Percentiles rank a stretch among this genome's conserved stretches.
phyloP scores from a whole-genome alignment of 2,329 filamentous ascomycete genomes.

The Alternaria solani region DNA sequence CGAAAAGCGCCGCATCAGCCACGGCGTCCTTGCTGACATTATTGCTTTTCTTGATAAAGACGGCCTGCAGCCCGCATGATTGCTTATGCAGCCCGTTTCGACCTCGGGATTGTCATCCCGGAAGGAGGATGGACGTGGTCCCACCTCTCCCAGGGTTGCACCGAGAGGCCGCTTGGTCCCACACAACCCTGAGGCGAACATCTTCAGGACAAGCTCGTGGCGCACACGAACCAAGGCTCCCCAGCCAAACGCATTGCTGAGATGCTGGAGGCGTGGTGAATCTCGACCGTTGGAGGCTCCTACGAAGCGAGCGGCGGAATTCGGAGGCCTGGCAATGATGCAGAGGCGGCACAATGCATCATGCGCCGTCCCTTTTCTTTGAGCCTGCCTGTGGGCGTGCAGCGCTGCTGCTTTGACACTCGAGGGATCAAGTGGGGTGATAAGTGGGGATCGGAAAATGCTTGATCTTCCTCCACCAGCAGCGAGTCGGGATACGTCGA shows the following conservation, averaged over 20 bases:
- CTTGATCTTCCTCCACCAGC: slow-evolving; percentile 16
- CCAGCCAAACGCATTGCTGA: neutral
- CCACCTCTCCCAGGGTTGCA: slow-evolving; percentile 18
- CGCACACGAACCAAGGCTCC: slow-evolving; percentile 8
- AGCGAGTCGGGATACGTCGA: slow-evolving; percentile 7
- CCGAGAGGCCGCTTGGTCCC: slow-evolving; percentile 15
- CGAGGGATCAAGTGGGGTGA: slow-evolving; percentile 10
- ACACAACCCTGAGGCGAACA: slow-evolving; percentile 11
- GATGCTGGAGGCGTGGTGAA: neutral
- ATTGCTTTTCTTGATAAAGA: slow-evolving; percentile 11
- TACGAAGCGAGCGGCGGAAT: slow-evolving; percentile 8
- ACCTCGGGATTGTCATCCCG: slow-evolving; percentile 16
- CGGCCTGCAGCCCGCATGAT: slow-evolving; percentile 12
- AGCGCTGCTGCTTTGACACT: slow-evolving; percentile 17
- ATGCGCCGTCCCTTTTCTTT: slow-evolving; percentile 11
- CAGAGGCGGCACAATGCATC: slow-evolving; percentile 12
- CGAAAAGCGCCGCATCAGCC: slow-evolving; percentile 16
- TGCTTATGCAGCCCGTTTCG: slow-evolving; percentile 18
- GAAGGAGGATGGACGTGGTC: slow-evolving; percentile 10
- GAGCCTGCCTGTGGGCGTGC: slow-evolving; percentile 3
- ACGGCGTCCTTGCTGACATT: slow-evolving; percentile 5
- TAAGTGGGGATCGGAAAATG: slow-evolving; percentile 13
- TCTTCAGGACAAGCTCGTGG: slow-evolving; percentile 10
- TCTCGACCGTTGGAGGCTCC: neutral
- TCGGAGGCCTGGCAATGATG: slow-evolving; percentile 1